phyloP scores from a whole-genome alignment of 1,284 basidiomycete species.

The Fomitopsis schrenkii region DNA sequence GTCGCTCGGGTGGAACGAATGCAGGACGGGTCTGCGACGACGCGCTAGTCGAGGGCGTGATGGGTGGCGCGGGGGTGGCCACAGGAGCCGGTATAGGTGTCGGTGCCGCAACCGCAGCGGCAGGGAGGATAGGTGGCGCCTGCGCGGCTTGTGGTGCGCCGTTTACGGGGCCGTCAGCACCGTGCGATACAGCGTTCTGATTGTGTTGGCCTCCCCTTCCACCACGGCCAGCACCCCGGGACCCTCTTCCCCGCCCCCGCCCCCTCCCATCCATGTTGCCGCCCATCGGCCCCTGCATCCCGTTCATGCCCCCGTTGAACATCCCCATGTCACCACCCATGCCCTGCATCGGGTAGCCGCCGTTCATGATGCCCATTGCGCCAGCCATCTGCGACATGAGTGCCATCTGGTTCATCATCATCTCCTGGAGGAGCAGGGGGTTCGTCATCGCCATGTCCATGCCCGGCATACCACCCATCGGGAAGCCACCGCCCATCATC shows the following conservation, averaged over 20 bases:
- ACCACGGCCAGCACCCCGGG: conserved; percentile 22
- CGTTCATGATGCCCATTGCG: conserved; percentile 60
- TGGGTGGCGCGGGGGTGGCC: conserved; percentile 22
- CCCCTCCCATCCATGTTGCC: conserved; percentile 27
- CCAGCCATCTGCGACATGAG: conserved; percentile 80
- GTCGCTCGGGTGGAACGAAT: conserved; percentile 66
- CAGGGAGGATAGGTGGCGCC: conserved; percentile 12
- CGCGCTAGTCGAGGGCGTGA: conserved; percentile 22
- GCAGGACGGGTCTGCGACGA: conserved; percentile 33
- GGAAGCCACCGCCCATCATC: conserved; percentile 46
- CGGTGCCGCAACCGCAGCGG: conserved; percentile 32
- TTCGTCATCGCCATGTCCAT: conserved; percentile 67
- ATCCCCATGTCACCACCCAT: conserved; percentile 53
- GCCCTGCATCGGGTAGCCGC: conserved; percentile 53
- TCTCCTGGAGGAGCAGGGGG: conserved; percentile 72
- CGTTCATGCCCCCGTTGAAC: conserved; percentile 40
- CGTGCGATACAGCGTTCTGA: conserved; percentile 5
- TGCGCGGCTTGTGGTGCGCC: conserved; percentile 13
- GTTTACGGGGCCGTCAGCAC: conserved; percentile 2
- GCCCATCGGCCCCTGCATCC: conserved; percentile 26
- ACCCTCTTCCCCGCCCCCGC: conserved; percentile 35
- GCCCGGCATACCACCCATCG: conserved; percentile 42
- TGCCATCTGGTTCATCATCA: conserved; percentile 85
- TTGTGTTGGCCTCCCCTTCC: conserved; percentile 28
- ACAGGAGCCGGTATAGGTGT: conserved; percentile 32